phyloP scores from a whole-genome alignment of 352 stramenopile species.

The Pythium phragmitis region DNA sequence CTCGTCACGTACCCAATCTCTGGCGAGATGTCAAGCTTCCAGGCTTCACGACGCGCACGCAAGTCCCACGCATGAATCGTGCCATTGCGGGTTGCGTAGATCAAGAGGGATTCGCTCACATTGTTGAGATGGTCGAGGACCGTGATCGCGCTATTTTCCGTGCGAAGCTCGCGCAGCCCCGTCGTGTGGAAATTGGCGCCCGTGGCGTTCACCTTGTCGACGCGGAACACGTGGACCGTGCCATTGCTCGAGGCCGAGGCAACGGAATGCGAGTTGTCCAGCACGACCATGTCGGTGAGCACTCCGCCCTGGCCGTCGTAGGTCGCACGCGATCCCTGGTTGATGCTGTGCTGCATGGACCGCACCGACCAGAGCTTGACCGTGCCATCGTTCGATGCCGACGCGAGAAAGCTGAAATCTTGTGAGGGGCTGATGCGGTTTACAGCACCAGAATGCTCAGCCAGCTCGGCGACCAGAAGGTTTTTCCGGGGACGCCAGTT shows the following conservation, averaged over 20 bases:
- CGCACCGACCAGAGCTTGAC: constrained; percentile 95
- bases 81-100: constrained; percentile 93
- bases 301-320: constrained; percentile 92
- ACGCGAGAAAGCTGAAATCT: constrained; percentile 96
- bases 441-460: constrained; percentile 92
- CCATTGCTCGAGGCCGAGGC: constrained; percentile 89
- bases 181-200: constrained; percentile 70
- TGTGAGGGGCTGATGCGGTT: constrained; percentile 92
- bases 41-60: constrained; percentile 89
- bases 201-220: constrained; percentile 86
- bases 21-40: constrained; percentile 89
- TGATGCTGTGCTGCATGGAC: constrained; percentile 93
- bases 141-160: constrained; percentile 92
- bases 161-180: constrained; percentile 70
- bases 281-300: constrained; percentile 93
- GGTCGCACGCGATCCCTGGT: constrained; percentile 90
- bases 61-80: constrained; percentile 93
- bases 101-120: constrained; percentile 90
- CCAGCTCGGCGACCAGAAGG: constrained; percentile 79
- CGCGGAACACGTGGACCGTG: constrained; percentile 95
- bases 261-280: constrained; percentile 96
- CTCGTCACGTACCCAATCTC: constrained; percentile 96
- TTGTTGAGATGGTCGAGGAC: constrained; percentile 97
- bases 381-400: constrained; percentile 94
- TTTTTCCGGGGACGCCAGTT: constrained; percentile 87